phyloP scores from a whole-genome alignment of 768 basidiomycete genomes.

The Cubamyces sp. region DNA sequence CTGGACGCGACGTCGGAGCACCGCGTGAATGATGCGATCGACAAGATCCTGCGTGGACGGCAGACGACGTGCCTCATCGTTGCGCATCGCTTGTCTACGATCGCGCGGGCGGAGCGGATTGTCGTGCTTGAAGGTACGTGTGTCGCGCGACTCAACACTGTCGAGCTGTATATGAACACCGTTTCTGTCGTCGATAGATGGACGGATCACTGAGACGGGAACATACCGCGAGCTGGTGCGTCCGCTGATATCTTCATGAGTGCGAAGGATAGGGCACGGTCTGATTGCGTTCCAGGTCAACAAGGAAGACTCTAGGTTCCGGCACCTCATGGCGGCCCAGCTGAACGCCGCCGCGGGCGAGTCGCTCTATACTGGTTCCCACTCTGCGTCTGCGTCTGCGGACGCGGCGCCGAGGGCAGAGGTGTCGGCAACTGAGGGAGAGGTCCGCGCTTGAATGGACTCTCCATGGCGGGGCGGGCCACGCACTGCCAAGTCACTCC shows the following conservation, averaged over 20 bases:
- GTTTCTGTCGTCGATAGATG: constrained; percentile 47
- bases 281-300: constrained; percentile 61
- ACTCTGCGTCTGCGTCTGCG: neutral
- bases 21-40: constrained; percentile 88
- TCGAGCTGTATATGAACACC: neutral
- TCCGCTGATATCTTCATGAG: constrained; percentile 11
- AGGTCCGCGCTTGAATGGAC: neutral
- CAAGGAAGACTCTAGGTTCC: constrained; percentile 76
- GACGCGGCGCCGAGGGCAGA: neutral
- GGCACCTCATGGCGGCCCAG: constrained; percentile 89
- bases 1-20: constrained; percentile 89
- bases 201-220: constrained; percentile 80
- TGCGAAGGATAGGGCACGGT: too few species aligned
- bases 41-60: constrained; percentile 77
- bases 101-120: constrained; percentile 87
- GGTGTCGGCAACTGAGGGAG: neutral
- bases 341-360: constrained; percentile 52
- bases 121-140: constrained; percentile 83
- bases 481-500: too few species aligned
- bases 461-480: too few species aligned
- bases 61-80: constrained; percentile 89
- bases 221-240: constrained; percentile 77
- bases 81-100: constrained; percentile 88
- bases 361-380: neutral
- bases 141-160: neutral